Evolutionary conservation across 148 eudicot species (phyloP).

Genomic region (Chenopodium album): DNA sequence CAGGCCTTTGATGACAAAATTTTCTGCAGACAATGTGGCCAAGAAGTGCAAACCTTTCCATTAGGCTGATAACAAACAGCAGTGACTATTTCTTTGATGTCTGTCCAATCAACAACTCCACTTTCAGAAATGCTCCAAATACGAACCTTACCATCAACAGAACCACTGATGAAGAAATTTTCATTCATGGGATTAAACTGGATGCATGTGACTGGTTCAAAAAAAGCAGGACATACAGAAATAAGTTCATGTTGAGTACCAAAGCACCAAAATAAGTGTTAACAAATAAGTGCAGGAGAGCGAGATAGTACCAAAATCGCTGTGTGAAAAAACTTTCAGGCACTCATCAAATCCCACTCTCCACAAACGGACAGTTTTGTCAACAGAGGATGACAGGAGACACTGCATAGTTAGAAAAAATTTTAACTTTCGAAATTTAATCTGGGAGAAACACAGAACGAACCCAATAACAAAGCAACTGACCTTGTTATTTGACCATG

Average conservation of each 20-base stretch:
- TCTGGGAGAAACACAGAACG: neutral
- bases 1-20: neutral
- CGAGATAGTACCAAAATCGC: constrained; percentile 56
- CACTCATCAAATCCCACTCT: constrained; percentile 64
- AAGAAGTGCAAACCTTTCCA: constrained; percentile 61
- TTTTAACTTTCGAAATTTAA: neutral
- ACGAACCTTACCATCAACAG: constrained; percentile 94
- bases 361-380: constrained; percentile 88
- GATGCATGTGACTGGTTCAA: constrained; percentile 74
- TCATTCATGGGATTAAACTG: constrained; percentile 80
- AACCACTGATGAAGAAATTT: constrained; percentile 81
- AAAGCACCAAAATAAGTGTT: neutral
- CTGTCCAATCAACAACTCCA: constrained; percentile 84
- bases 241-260: constrained; percentile 14
- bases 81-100: constrained; percentile 71
- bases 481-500: constrained; percentile 85
- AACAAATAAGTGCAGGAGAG: neutral
- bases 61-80: constrained; percentile 81
- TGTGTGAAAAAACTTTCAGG: constrained; percentile 64
- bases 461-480: constrained; percentile 24
- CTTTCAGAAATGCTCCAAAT: constrained; percentile 60
- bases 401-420: constrained; percentile 39
- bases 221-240: constrained; percentile 1
- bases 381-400: constrained; percentile 78
- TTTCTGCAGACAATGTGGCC: neutral